Conservation (phyloP, 805 yeast species). For the Debaryomyces prosopidis region DNA sequence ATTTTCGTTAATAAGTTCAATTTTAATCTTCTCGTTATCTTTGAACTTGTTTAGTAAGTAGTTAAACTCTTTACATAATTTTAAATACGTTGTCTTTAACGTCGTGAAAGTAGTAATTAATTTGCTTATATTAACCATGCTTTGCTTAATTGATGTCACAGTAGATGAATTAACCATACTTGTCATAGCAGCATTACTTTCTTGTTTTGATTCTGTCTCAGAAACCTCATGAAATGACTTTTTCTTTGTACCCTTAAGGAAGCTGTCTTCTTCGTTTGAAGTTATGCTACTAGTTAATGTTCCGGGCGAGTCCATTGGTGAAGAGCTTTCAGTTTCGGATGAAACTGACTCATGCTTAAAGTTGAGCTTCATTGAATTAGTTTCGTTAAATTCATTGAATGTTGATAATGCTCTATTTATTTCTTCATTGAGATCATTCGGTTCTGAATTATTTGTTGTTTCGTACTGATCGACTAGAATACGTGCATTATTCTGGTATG, state of each 20-base stretch:
- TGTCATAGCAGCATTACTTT: not conserved
- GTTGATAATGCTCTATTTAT: slow-evolving; percentile 15
- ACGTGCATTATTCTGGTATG: not conserved
- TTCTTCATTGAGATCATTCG: slow-evolving; percentile 12
- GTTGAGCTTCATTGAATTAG: not conserved
- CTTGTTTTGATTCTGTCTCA: not conserved
- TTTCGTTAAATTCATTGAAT: slow-evolving; percentile 11
- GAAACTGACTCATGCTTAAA: not conserved
- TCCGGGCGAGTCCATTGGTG: slow-evolving; percentile 14
- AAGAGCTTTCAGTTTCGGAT: slow-evolving; percentile 6
- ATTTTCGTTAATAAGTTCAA: slow-evolving; percentile 36
- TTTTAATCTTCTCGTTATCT: slow-evolving; percentile 34
- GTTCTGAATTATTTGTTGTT: not conserved
- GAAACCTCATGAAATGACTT: not conserved
- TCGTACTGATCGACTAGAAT: not conserved
- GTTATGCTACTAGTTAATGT: slow-evolving; percentile 7
- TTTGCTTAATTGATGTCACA: slow-evolving; percentile 17
- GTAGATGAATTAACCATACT: slow-evolving; percentile 12
- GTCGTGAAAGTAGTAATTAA: slow-evolving; percentile 33
- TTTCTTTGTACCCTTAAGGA: not conserved
- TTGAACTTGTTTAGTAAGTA: slow-evolving; percentile 34
- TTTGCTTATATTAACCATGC: slow-evolving; percentile 25
- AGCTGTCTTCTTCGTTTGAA: slow-evolving; percentile 8
- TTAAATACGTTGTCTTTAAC: slow-evolving; percentile 34
- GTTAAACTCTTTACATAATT: slow-evolving; percentile 40